Evolutionary conservation across 2,329 filamentous ascomycete genomes (phyloP).

Genomic region (Coleophoma cylindrospora): DNA sequence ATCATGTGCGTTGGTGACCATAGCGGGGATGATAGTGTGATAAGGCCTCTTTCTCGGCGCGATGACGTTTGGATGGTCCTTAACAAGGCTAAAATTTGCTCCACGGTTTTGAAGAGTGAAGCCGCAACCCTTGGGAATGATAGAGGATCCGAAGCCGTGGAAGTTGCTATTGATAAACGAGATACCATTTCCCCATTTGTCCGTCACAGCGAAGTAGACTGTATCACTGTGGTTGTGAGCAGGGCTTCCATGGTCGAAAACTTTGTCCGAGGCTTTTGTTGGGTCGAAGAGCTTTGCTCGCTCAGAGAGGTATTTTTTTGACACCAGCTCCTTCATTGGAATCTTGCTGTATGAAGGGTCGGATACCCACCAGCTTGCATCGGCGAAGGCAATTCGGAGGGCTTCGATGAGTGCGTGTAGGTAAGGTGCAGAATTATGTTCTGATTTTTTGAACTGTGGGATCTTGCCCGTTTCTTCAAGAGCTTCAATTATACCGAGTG

Average conservation of each 20-base stretch:
- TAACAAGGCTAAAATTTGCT: constrained; percentile 72
- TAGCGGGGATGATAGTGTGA: constrained; percentile 93
- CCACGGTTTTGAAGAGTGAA: constrained; percentile 95
- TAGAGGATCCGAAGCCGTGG: constrained; percentile 79
- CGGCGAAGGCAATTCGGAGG: constrained; percentile 84
- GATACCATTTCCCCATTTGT: constrained; percentile 79
- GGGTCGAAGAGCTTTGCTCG: constrained; percentile 56
- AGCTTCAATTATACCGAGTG: constrained; percentile 84
- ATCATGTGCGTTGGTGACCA: constrained; percentile 75
- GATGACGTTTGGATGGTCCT: constrained; percentile 72
- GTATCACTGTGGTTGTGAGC: constrained; percentile 86
- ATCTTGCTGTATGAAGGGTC: constrained; percentile 72
- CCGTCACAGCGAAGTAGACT: constrained; percentile 86
- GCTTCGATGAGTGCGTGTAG: constrained; percentile 86
- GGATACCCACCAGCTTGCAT: constrained; percentile 84
- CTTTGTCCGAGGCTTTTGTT: constrained; percentile 52
- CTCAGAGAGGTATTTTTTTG: constrained; percentile 67
- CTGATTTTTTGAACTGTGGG: constrained; percentile 58
- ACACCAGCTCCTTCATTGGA: constrained; percentile 66
- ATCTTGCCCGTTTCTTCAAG: constrained; percentile 74
- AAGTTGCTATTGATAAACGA: constrained; percentile 98
- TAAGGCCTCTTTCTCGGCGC: constrained; percentile 85
- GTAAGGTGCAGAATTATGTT: constrained; percentile 79
- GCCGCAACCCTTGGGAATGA: constrained; percentile 80
- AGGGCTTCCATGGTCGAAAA: constrained; percentile 70